These are phyloP conservation scores for Penicillium sp. DNA, from an alignment of 2,329 filamentous ascomycete genomes.

Conservation along the genomic window DNA sequence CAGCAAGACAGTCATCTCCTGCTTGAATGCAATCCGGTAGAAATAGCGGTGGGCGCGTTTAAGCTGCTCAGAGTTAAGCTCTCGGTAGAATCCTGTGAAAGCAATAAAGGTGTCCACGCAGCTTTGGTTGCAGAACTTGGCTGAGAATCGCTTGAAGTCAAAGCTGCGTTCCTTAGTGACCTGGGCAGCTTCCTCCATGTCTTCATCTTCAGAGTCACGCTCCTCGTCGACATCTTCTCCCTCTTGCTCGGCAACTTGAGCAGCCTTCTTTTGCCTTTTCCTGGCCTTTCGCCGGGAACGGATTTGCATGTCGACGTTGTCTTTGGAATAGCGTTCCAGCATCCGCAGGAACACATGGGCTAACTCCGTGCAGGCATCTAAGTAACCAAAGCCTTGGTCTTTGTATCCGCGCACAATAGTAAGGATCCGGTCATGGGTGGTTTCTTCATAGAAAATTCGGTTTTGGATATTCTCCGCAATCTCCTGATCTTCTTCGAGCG, in stretches of 20 bases:
- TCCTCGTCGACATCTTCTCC: constrained; percentile 57
- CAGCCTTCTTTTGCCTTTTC: constrained; percentile 61
- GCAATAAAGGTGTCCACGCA: constrained; percentile 86
- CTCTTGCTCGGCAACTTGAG: constrained; percentile 42
- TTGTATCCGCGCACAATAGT: constrained; percentile 82
- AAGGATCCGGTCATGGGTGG: constrained; percentile 83
- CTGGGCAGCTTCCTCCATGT: constrained; percentile 67
- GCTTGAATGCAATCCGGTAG: constrained; percentile 91
- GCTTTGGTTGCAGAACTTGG: constrained; percentile 76
- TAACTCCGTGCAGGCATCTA: constrained; percentile 88
- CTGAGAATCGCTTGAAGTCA: constrained; percentile 80
- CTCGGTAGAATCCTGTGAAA: constrained; percentile 75
- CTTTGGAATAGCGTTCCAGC: constrained; percentile 88
- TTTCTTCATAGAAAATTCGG: constrained; percentile 97
- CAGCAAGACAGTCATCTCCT: constrained; percentile 82
- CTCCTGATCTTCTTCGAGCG: constrained; percentile 88
- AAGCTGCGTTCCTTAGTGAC: constrained; percentile 84
- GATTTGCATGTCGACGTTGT: constrained; percentile 90
- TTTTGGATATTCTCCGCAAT: constrained; percentile 97
- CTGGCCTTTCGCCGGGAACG: constrained; percentile 73
- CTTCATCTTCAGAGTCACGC: constrained; percentile 66
- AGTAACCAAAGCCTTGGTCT: constrained; percentile 87
- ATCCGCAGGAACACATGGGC: constrained; percentile 89
- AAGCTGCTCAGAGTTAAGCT: constrained; percentile 74
- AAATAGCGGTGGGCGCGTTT: constrained; percentile 94